Base-by-base conservation (phyloP, 164 flowering plant species). In the Kalanchoe fedtschenkoi region DNA sequence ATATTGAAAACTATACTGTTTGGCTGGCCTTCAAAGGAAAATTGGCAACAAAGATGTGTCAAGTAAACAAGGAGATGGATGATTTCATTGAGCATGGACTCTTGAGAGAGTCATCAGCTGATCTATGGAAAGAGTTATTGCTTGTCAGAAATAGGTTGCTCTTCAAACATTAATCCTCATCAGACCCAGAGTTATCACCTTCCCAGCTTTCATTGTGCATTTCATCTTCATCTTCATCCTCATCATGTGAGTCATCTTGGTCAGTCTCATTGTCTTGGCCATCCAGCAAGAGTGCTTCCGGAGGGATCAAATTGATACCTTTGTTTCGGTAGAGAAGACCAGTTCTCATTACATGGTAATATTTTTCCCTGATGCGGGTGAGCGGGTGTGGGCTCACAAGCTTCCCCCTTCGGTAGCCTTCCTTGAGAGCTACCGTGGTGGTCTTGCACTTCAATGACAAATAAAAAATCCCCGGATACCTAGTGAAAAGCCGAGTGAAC, bases 381-480 rank as follows among this genome's bases (percentile, higher is more conserved):
- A 90, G 80, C 8, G 96, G 97, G 71, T 86, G 92, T 0, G 85
- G 86, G 13, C 82, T 71, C n/a, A 85, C 86, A 62, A 93, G 66
- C 62, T 79, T 90, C 42, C 95, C 97, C 24, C 83, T 62, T 26
- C 57, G 69, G 62, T 90, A 93, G 14, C 92, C 97, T 74, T 93
- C 99, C 71, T 75, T 85, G 22, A 93, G 78, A 0, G 83, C 71
- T 24, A 88, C 83, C 2, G 97, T 88, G 0, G 96, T 88, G 3
- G 99, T 93, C 69, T 90, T 93, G 66, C 99, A 93, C 71, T 93
- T 93, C 80, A 93, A 66, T 3, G 97, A 90, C 29, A 93, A 89
- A 73, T 93, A 93, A 44, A 93, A 93, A 16, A 90, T 85, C 43
- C 99, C 99, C 0, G 99, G 99, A 60, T 90, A 93, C 76, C 99